phyloP scores from a whole-genome alignment of 345 rosid species.

The Linum lewisii region DNA sequence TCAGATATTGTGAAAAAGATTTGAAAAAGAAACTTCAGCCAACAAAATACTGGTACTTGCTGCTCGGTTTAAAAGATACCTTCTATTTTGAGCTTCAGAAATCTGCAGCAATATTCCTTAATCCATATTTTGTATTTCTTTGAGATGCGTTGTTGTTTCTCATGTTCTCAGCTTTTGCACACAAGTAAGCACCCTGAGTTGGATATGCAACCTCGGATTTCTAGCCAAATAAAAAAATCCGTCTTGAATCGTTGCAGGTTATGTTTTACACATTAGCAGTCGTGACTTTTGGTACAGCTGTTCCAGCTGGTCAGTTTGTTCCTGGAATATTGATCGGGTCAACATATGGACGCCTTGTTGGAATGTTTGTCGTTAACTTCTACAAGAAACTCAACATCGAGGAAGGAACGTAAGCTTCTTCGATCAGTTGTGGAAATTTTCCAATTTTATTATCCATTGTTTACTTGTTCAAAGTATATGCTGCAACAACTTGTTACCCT shows the following conservation, averaged over 20 bases:
- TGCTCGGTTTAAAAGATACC: not conserved
- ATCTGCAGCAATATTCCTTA: not conserved
- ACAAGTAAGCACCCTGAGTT: not conserved
- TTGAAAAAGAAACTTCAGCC: too few species aligned
- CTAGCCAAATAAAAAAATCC: not conserved
- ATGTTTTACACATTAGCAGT: slow-evolving; percentile 92
- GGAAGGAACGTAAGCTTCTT: slow-evolving; percentile 90
- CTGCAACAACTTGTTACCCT: not conserved
- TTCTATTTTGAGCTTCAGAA: not conserved
- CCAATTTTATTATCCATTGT: not conserved
- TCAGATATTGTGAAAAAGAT: too few species aligned
- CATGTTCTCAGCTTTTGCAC: not conserved
- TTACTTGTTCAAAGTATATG: not conserved
- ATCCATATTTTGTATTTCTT: too few species aligned
- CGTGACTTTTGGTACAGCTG: slow-evolving; percentile 93
- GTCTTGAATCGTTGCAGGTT: slow-evolving; percentile 40
- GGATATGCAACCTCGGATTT: not conserved
- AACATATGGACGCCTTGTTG: slow-evolving; percentile 96
- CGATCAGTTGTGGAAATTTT: not conserved
- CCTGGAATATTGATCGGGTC: slow-evolving; percentile 99
- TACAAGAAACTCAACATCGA: slow-evolving; percentile 90
- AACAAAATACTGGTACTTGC: too few species aligned
- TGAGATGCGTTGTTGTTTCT: not conserved
- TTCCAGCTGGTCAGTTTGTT: slow-evolving; percentile 98
- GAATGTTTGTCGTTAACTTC: slow-evolving; percentile 84